Evolutionary conservation across 352 stramenopile species (phyloP).

Genomic region (Peronosclerospora sorghi): DNA sequence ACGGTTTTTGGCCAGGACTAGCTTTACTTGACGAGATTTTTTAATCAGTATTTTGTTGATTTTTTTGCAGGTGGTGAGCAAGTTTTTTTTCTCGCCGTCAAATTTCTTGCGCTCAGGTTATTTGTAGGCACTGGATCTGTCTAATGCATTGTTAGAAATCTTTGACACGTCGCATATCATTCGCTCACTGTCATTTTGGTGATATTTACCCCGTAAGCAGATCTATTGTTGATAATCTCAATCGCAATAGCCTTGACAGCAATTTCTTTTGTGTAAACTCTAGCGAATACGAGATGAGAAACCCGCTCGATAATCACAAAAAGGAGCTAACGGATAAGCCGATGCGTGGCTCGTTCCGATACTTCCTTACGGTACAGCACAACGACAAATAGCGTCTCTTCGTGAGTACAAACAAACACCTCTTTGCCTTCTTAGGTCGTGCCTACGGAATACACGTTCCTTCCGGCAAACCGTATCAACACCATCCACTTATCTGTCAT

Average conservation of each 20-base stretch:
- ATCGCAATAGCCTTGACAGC: background rate
- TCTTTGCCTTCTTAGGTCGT: slow-evolving; percentile 73
- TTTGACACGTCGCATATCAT: slow-evolving; percentile 73
- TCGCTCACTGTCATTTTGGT: slow-evolving; percentile 55
- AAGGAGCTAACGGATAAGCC: slow-evolving; percentile 30
- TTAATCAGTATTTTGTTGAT: background rate
- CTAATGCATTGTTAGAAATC: slow-evolving; percentile 59
- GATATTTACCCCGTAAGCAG: slow-evolving; percentile 57
- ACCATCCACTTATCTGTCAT: slow-evolving; percentile 98
- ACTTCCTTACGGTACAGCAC: slow-evolving; percentile 53
- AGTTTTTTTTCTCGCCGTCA: slow-evolving; percentile 72
- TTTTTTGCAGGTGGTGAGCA: slow-evolving; percentile 62
- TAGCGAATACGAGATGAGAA: slow-evolving; percentile 62
- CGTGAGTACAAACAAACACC: background rate
- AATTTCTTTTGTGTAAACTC: background rate
- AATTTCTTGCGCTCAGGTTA: slow-evolving; percentile 79
- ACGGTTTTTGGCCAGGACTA: slow-evolving; percentile 55
- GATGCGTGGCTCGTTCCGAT: slow-evolving; percentile 54
- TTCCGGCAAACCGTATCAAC: slow-evolving; percentile 78
- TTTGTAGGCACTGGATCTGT: slow-evolving; percentile 43
- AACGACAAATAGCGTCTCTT: background rate
- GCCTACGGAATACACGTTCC: slow-evolving; percentile 89
- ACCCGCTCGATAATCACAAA: slow-evolving; percentile 58
- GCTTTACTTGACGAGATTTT: background rate
- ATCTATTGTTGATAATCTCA: background rate